Evolutionary conservation across 139 green algal genomes (phyloP), one percentile per base, ranked within the genome.

Genomic region (Tetratostichococcus sp.): DNA sequence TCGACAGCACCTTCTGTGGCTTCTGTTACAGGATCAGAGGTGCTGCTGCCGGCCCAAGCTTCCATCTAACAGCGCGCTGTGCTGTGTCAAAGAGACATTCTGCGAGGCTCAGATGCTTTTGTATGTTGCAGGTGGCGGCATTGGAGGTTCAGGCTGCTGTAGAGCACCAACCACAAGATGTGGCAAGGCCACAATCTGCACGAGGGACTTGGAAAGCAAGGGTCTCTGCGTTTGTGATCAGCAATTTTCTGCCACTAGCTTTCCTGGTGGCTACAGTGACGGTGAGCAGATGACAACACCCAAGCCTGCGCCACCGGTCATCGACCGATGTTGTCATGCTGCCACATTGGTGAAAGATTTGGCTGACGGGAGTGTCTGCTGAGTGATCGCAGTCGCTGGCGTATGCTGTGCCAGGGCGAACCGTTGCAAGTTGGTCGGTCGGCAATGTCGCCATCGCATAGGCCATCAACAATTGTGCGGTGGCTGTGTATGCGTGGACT

Each of bases 201-300:
- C 6, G 11, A 21, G 11, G 39, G 39, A 17, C 17, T 6, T 66
- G 17, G 8, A n/a, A n/a, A n/a, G 23, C 16, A 30, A 39, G 73
- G 0, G 14, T 33, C 21, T 26, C 32, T 3, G 21, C 70, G 17
- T 33, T 80, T 28, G 72, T 76, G 35, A 71, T 72, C 30, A 57
- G 39, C 30, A 67, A 82, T 30, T 82, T 73, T 42, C 73, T 82
- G 35, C 78, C 73, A 23, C 71, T 82, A 19, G 65, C 39, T 3
- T 82, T 77, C 42, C 8, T 70, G 0, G 25, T 79, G 34, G 78
- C 78, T 1, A 34, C 2, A 31, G 69, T 31, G 39, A 69, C 23
- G 75, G 68, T 31, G 34, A 70, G 34, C 35, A 50, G 39, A 50
- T 0, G n/a, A n/a, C n/a, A n/a, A n/a, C 58, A 28, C n/a, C 68